These are phyloP conservation scores for Wickerhamomyces mucosus DNA, from an alignment of 805 yeast genomes.

Conservation along the genomic window DNA sequence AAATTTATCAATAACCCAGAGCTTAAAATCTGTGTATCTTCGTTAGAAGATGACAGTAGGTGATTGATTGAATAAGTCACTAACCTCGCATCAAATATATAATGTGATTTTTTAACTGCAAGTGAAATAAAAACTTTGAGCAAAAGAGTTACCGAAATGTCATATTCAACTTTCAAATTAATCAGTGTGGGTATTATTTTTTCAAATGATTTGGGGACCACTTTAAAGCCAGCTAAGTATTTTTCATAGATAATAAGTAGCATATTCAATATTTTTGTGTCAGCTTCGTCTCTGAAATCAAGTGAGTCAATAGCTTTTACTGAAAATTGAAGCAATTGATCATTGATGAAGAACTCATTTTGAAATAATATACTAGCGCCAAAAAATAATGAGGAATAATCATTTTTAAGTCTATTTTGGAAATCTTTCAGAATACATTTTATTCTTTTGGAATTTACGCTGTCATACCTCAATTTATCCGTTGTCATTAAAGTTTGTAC, in stretches of 20 bases:
- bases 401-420: slow-evolving; percentile 1
- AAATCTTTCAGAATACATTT: slow-evolving; percentile 8
- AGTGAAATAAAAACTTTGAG: slow-evolving; percentile 13
- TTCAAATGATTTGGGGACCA: neutral
- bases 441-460: slow-evolving; percentile 2
- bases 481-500: slow-evolving; percentile 1
- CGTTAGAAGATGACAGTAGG: neutral
- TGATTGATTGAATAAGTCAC: slow-evolving; percentile 1
- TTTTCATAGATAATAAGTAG: slow-evolving; percentile 9
- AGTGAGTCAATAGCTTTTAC: neutral
- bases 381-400: slow-evolving; percentile 6
- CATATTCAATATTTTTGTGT: slow-evolving; percentile 8
- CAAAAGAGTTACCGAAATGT: slow-evolving; percentile 2
- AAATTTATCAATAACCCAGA: slow-evolving; percentile 17
- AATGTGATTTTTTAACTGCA: slow-evolving; percentile 6
- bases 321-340: neutral
- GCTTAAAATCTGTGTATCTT: slow-evolving; percentile 11
- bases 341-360: slow-evolving; percentile 1
- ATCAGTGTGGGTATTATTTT: neutral
- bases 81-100: slow-evolving; percentile 1
- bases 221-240: slow-evolving; percentile 1
- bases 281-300: neutral
- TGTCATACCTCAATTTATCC: neutral
- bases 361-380: slow-evolving; percentile 12
- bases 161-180: neutral